A percentile compares a stretch with the other conserved stretches of the same genome.
Conservation (phyloP, 2,329 filamentous ascomycete species). For the Penicillium vulpinum region DNA sequence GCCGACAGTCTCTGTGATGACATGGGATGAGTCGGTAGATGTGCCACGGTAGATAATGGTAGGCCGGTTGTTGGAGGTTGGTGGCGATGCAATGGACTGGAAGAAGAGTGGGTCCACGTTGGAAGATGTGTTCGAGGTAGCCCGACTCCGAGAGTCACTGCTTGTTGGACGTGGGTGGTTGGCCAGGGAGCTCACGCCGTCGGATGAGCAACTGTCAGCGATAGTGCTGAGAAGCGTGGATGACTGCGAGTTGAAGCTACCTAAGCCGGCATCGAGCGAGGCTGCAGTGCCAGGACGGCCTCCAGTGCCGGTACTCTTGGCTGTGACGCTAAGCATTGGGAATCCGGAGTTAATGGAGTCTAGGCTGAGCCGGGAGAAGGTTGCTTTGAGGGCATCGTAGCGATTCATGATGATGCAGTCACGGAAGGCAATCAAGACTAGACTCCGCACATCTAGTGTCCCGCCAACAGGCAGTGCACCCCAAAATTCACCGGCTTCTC, state of each 20-base stretch:
- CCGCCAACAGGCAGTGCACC: conserved; percentile 57
- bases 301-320: conserved; percentile 48
- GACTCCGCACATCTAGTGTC: conserved; percentile 79
- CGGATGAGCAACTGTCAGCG: conserved; percentile 55
- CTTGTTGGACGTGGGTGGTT: conserved; percentile 19
- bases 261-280: conserved; percentile 71
- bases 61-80: conserved; percentile 28
- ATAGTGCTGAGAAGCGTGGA: conserved; percentile 73
- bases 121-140: conserved; percentile 77
- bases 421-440: conserved; percentile 84
- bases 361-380: conserved; percentile 84
- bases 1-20: conserved; percentile 91
- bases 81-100: conserved; percentile 43
- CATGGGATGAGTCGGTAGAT: conserved; percentile 55
- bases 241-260: conserved; percentile 75
- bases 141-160: conserved; percentile 62
- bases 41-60: conserved; percentile 36
- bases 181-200: conserved; percentile 46
- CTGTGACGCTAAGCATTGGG: conserved; percentile 42
- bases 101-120: conserved; percentile 48
- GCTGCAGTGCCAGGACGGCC: conserved; percentile 70
- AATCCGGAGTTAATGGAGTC: conserved; percentile 67
- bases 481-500: conserved; percentile 90
- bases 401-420: conserved; percentile 86
- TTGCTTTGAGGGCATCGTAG: conserved; percentile 83